Evolutionary conservation across 2,329 filamentous ascomycete genomes (phyloP), one percentile per base, ranked within the genome.

Genomic region (Ophiobolus disseminans): DNA sequence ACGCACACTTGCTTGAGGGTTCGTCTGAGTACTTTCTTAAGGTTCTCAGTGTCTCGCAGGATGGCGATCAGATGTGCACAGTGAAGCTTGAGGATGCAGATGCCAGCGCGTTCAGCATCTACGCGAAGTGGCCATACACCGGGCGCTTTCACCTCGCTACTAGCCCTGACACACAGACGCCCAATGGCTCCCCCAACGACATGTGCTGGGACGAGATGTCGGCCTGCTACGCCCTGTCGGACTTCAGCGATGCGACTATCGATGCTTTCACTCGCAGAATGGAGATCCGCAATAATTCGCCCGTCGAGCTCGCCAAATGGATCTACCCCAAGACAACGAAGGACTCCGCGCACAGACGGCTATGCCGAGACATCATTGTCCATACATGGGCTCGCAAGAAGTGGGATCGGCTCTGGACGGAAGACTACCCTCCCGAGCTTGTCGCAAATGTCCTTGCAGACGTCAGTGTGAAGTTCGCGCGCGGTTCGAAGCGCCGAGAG

Each of bases 121-220:
- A n/a, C 17, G 31, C 45, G 1, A 41, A 48, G 10, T 48, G 45
- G 45, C 38, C 42, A 5, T 48, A 48, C 32, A 48, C 32, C 8
- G 39, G 37, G 14, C 45, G 39, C 16, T 37, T 41, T 22, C 19
- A 36, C 11, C 22, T 20, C 6, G 2, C 26, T 0, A 21, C 2
- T 4, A 25, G 8, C 4, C 1, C 13, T 9, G 30, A 7, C 20
- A 16, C 9, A 11, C 16, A 26, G 14, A 25, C 9, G 9, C 4
- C 23, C 4, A 14, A 31, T 2, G 30, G n/a, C 8, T 7, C 7
- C 3, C 16, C 8, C 16, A 11, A 1, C 11, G 16, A 40, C 9
- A 1, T 20, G 2, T 7, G 20, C n/a, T 31, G 38, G 25, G 25
- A 40, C 16, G 25, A 31, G 11, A 3, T 41, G 4, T 19, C 13